Evolutionary conservation across 2,329 filamentous ascomycete genomes (phyloP).

Genomic region (Aspergillus uvarum): DNA sequence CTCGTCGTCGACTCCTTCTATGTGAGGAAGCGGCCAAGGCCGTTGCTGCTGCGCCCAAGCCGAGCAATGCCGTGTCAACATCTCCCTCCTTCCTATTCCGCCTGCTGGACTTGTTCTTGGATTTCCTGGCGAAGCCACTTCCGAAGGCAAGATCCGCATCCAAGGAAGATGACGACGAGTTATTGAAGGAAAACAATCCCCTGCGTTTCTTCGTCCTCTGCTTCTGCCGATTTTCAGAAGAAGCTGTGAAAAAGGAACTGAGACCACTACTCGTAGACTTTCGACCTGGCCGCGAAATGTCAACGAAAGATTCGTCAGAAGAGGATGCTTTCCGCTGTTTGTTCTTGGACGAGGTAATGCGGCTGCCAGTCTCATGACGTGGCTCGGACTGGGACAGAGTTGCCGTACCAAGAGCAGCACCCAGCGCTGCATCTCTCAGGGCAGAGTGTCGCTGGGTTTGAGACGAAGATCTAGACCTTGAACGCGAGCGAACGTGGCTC

Average conservation of each 20-base stretch:
- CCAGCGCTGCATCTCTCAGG: slow-evolving; percentile 36
- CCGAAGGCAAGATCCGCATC: slow-evolving; percentile 70
- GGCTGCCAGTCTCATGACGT: slow-evolving; percentile 23
- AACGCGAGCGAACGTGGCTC: slow-evolving; percentile 34
- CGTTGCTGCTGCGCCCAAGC: slow-evolving; percentile 49
- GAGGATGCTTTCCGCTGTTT: slow-evolving; percentile 45
- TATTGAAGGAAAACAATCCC: slow-evolving; percentile 59
- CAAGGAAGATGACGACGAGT: slow-evolving; percentile 66
- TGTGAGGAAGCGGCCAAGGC: slow-evolving; percentile 45
- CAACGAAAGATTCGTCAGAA: slow-evolving; percentile 61
- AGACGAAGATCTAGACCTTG: slow-evolving; percentile 43
- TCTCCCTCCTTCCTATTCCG: slow-evolving; percentile 31
- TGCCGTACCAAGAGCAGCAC: slow-evolving; percentile 37
- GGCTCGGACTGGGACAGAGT: slow-evolving; percentile 29
- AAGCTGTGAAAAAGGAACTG: slow-evolving; percentile 62
- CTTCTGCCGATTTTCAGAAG: slow-evolving; percentile 55
- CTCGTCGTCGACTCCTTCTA: slow-evolving; percentile 36
- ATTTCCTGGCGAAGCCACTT: slow-evolving; percentile 49
- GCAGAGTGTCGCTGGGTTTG: slow-evolving; percentile 27
- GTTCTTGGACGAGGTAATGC: slow-evolving; percentile 38
- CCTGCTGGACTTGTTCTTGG: slow-evolving; percentile 37
- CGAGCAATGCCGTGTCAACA: slow-evolving; percentile 50
- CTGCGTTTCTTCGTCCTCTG: slow-evolving; percentile 47
- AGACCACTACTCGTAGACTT: slow-evolving; percentile 56
- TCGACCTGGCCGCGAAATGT: slow-evolving; percentile 61